Conservation (phyloP, 257 asterid genomes). For the Ophiorrhiza pumila region DNA sequence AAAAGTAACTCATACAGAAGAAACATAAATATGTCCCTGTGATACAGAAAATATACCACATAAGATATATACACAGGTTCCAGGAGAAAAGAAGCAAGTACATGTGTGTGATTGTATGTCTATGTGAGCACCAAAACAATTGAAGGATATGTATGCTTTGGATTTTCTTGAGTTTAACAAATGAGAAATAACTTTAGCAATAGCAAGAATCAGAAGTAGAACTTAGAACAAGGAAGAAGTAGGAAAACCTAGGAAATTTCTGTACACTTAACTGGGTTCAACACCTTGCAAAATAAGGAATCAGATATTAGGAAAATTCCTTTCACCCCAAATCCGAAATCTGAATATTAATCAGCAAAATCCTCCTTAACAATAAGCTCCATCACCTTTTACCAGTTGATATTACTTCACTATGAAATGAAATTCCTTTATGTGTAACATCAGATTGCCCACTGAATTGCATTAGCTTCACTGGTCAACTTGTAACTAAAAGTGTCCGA, state of each 20-base stretch:
- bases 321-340: neutral
- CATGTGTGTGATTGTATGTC: neutral
- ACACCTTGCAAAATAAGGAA: neutral
- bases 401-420: neutral
- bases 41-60: neutral
- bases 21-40: neutral
- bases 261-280: neutral
- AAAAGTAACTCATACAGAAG: neutral
- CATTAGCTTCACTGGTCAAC: neutral
- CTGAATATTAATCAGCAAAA: neutral
- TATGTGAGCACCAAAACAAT: neutral
- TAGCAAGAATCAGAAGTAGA: neutral
- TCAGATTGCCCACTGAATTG: neutral
- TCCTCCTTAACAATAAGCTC: conserved; percentile 2
- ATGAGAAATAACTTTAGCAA: neutral
- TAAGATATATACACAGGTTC: neutral
- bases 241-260: neutral
- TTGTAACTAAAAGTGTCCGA: neutral
- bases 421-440: neutral
- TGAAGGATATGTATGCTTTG: neutral
- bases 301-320: neutral
- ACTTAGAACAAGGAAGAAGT: neutral
- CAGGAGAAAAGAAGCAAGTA: neutral
- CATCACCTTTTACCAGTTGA: neutral
- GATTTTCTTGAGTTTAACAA: too few relatives aligned